A percentile compares a stretch with the other conserved stretches of the same genome.
Evolutionary conservation across 331 rosid genomes (phyloP).

Genomic region (Pyrus hybrid): DNA sequence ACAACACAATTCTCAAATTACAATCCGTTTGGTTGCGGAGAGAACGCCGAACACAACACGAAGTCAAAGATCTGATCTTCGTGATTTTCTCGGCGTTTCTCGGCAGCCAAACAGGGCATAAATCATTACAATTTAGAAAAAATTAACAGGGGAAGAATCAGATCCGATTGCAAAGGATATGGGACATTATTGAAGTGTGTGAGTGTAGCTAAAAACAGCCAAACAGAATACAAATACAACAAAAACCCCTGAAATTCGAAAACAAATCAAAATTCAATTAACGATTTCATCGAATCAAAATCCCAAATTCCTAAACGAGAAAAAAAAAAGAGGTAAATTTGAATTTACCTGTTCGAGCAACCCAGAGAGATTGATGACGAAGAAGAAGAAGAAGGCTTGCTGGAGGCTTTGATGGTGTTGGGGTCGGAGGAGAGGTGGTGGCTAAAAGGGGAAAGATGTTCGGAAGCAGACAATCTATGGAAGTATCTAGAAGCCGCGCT

Average conservation of each 20-base stretch:
- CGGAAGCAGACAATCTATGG: neutral
- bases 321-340: neutral
- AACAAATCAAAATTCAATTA: neutral
- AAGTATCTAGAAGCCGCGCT: constrained; percentile 24
- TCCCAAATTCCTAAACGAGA: neutral
- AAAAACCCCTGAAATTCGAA: constrained; percentile 12
- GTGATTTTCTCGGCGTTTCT: neutral
- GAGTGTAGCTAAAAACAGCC: constrained; percentile 6
- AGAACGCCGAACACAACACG: neutral
- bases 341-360: neutral
- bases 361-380: neutral
- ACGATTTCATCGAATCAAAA: neutral
- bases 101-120: constrained; percentile 13
- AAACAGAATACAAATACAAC: constrained; percentile 19
- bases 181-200: constrained; percentile 36
- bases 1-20: neutral
- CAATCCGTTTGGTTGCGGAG: neutral
- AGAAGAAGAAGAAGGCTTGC: neutral
- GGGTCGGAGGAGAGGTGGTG: neutral
- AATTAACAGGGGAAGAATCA: neutral
- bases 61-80: neutral
- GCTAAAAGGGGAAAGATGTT: neutral
- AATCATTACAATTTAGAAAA: neutral
- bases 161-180: constrained; percentile 39
- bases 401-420: neutral